Base-by-base conservation (phyloP, 345 rosid species). In the Rhizophora mangle region DNA sequence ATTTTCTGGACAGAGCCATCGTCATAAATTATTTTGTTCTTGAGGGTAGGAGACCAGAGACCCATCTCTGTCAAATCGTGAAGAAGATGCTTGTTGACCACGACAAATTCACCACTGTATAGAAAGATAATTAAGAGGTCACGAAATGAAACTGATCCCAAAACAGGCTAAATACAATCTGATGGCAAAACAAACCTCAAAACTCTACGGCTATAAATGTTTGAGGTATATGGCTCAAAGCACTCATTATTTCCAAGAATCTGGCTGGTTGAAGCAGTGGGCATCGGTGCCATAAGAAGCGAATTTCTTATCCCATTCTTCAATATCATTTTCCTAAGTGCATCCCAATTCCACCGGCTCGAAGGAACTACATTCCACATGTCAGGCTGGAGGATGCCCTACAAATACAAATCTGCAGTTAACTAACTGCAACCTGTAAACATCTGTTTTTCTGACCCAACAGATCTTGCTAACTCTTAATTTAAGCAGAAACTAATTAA, bases 241-340 rank as follows among this genome's bases (percentile, higher is more conserved):
- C 98, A 92, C 74, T 92, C 98, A 68, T 90, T 92, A 68, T 92
- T 92, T 71, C 98, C 98, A 67, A 92, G 98, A 81, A 92, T 92
- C 80, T 92, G 98, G 75, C 98, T 92, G 56, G 98, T 92, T 37
- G 98, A 92, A 70, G 96, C 98, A 73, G 98, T 92, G 1, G 98
- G 98, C 98, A 92, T 92, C 51, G 98, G 98, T 36, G 98, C 92
- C 36, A 90, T 78, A 26, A 92, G 87, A 68, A 93, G 98, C 8
- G 96, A 93, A 64, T 93, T 93, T 79, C 97, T 91, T 58, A 93
- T 86, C 63, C 98, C 98, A 74, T 91, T 83, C 75, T 74, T 81
- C 8, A 85, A 75, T 71, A 93, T 83, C 84, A 79, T 86, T 22
- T 72, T 85, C 63, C 94, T 84, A 4, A 91, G 86, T 56, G 67